phyloP scores from a whole-genome alignment of 768 basidiomycete genomes.

The Hydnum rufescens region DNA sequence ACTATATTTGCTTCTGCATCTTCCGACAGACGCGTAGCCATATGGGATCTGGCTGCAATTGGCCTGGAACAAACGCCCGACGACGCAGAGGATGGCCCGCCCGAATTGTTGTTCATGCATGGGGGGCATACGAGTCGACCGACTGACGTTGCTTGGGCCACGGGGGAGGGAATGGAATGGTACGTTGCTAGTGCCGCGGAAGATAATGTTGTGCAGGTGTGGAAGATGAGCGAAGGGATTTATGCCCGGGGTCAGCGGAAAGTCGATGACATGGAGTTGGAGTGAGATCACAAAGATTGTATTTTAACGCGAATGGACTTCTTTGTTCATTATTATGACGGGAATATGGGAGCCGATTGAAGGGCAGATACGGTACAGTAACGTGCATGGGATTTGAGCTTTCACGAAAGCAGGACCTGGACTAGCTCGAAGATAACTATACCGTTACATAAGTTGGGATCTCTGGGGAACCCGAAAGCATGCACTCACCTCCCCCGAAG shows the following conservation, averaged over 20 bases:
- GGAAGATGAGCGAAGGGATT: conserved; percentile 90
- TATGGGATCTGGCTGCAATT: conserved; percentile 86
- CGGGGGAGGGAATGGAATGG: conserved; percentile 50
- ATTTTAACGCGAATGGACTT: conserved; percentile 13
- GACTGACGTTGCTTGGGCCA: conserved; percentile 93
- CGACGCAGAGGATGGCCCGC: conserved; percentile 95
- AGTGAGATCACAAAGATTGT: conserved; percentile 48
- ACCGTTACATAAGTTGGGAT: not conserved
- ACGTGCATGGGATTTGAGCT: not conserved
- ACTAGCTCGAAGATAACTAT: conserved; percentile 61
- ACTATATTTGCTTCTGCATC: conserved; percentile 91
- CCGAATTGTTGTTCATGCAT: conserved; percentile 88
- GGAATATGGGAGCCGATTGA: not conserved
- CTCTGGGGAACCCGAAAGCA: not conserved
- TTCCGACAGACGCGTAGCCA: conserved; percentile 77
- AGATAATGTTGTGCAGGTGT: conserved; percentile 92
- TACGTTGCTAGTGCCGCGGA: conserved; percentile 77
- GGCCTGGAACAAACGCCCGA: conserved; percentile 95
- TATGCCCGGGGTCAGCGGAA: conserved; percentile 82
- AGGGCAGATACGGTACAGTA: not conserved
- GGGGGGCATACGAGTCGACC: conserved; percentile 85
- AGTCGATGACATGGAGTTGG: conserved; percentile 69
- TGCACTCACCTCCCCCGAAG: conserved; percentile 50
- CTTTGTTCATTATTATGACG: not conserved
- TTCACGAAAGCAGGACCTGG: conserved; percentile 45